phyloP scores from a whole-genome alignment of 805 yeast genomes.

The Wickerhamomyces ciferrii region DNA sequence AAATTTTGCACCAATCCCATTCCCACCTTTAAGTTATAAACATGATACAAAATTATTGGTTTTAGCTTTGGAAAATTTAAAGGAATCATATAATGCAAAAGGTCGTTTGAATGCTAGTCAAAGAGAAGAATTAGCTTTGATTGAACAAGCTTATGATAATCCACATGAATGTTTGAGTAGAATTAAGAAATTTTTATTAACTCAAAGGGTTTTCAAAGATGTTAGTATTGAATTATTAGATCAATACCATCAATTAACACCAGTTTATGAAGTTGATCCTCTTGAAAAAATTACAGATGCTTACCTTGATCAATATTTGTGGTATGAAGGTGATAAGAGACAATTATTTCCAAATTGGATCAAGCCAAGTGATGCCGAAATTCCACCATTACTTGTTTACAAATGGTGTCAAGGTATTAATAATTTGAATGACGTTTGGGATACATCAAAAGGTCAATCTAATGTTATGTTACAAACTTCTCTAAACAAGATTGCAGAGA shows the following conservation, averaged over 20 bases:
- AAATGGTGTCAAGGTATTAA: conserved; percentile 94
- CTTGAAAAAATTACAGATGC: conserved; percentile 95
- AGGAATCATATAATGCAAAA: conserved; percentile 71
- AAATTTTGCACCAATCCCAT: conserved; percentile 81
- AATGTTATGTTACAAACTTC: conserved; percentile 82
- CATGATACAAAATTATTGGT: conserved; percentile 90
- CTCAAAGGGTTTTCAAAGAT: conserved; percentile 91
- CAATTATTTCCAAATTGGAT: conserved; percentile 93
- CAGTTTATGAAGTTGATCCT: conserved; percentile 87
- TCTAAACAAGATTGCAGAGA: conserved; percentile 69
- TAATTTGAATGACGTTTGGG: conserved; percentile 77
- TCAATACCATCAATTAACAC: conserved; percentile 74
- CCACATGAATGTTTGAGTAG: conserved; percentile 91
- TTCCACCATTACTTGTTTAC: conserved; percentile 86
- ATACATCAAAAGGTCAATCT: conserved; percentile 63
- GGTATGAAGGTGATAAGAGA: conserved; percentile 92
- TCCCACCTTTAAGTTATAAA: conserved; percentile 88
- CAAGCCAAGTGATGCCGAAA: conserved; percentile 90
- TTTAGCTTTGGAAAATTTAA: conserved; percentile 82
- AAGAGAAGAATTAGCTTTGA: conserved; percentile 86
- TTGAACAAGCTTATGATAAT: conserved; percentile 94
- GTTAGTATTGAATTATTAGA: conserved; percentile 88
- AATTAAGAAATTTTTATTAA: conserved; percentile 72
- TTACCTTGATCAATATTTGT: conserved; percentile 87
- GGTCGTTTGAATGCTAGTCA: conserved; percentile 80